phyloP scores from a whole-genome alignment of 106 monocot species.

The Dendrobium huoshanense region DNA sequence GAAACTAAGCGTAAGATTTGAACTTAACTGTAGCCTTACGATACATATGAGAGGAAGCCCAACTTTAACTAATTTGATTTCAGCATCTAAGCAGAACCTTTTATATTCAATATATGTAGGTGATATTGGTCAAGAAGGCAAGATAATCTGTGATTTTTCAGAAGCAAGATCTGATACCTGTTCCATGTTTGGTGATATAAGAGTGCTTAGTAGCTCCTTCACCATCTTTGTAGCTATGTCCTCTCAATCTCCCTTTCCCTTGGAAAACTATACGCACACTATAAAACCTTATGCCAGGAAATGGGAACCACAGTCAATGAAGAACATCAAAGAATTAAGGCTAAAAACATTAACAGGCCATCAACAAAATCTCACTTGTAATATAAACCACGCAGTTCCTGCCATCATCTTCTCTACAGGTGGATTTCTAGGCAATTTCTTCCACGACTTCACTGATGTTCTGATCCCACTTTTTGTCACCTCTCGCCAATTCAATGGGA shows the following conservation, averaged over 20 bases:
- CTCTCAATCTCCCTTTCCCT: not conserved
- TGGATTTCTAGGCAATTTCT: constrained; percentile 45
- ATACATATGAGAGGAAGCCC: not conserved
- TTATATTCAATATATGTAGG: not conserved
- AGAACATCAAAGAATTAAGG: constrained; percentile 29
- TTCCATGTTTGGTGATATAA: constrained; percentile 38
- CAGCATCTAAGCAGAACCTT: not conserved
- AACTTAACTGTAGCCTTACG: not conserved
- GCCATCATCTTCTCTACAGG: constrained; percentile 52
- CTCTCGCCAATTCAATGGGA: not conserved
- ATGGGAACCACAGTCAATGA: constrained; percentile 41
- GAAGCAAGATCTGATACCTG: constrained; percentile 43
- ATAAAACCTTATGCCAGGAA: constrained; percentile 55
- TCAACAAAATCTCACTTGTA: constrained; percentile 8
- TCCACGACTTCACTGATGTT: constrained; percentile 56
- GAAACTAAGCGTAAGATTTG: not conserved
- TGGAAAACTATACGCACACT: constrained; percentile 10
- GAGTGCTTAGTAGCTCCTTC: constrained; percentile 31
- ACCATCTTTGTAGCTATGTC: constrained; percentile 17
- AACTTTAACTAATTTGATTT: not conserved
- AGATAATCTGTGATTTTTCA: constrained; percentile 26
- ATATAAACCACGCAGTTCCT: constrained; percentile 21
- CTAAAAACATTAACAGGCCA: constrained; percentile 7
- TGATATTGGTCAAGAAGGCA: not conserved
- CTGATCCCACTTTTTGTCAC: constrained; percentile 41